These are phyloP conservation scores for Melocanna baccifera DNA, from an alignment of 176 grass and related monocot species.

Conservation along the genomic window DNA sequence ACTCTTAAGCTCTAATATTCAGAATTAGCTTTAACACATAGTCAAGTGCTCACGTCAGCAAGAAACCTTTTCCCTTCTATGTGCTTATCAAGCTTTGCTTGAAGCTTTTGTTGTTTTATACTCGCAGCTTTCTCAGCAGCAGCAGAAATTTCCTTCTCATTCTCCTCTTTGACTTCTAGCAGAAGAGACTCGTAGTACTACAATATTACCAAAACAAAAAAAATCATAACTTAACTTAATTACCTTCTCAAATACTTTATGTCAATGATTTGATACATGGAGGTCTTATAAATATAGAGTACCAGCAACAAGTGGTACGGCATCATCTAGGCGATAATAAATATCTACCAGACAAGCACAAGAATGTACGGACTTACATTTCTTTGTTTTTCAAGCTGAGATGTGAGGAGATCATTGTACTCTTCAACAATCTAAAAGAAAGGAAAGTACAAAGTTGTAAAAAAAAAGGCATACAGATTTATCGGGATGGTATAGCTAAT, in stretches of 20 bases:
- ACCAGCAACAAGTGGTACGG: not conserved
- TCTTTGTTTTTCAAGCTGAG: constrained; percentile 97
- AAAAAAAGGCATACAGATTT: constrained; percentile 14
- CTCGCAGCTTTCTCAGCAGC: constrained; percentile 50
- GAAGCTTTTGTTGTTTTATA: constrained; percentile 62
- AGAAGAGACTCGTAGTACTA: constrained; percentile 87
- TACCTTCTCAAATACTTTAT: constrained; percentile 12
- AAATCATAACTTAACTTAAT: not conserved
- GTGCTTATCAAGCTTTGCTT: constrained; percentile 61
- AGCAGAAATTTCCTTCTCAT: constrained; percentile 60
- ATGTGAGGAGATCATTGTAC: constrained; percentile 90
- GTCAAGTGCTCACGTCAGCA: constrained; percentile 55
- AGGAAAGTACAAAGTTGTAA: constrained; percentile 13
- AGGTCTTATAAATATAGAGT: not conserved
- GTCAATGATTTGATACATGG: not conserved
- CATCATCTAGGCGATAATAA: not conserved
- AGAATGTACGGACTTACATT: constrained; percentile 58
- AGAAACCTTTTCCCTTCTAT: constrained; percentile 75
- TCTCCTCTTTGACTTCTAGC: constrained; percentile 74
- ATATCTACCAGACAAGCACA: constrained; percentile 8
- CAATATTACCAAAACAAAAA: constrained; percentile 37
- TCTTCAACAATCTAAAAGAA: constrained; percentile 75
- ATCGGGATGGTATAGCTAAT: constrained; percentile 5
- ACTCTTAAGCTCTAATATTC: constrained; percentile 11
- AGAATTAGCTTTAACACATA: constrained; percentile 20